Conservation (phyloP, 2,329 filamentous ascomycete genomes). For the Apiospora rasikravindrae region DNA sequence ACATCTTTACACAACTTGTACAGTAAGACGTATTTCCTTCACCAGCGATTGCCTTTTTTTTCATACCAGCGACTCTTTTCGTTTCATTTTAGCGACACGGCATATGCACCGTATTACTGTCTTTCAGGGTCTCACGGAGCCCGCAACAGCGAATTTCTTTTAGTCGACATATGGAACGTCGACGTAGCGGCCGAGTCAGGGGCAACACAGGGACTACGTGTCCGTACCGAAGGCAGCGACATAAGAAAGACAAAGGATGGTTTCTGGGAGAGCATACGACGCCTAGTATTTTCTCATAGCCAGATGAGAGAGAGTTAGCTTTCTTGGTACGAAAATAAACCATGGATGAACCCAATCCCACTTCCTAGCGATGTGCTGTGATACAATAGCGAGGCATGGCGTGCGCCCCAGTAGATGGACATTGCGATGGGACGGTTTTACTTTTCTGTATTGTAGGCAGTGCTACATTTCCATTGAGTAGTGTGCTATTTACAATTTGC, state of each 20-base stretch:
- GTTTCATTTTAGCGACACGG: not conserved
- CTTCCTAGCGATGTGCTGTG: too few relatives aligned
- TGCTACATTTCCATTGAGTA: not conserved
- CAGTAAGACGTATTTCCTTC: slow-evolving; percentile 1
- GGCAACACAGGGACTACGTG: not conserved
- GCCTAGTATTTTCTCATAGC: not conserved
- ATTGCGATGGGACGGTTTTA: not conserved
- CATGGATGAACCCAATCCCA: not conserved
- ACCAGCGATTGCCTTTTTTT: not conserved
- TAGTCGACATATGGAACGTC: not conserved
- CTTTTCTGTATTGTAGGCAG: not conserved
- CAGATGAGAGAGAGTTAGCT: not conserved
- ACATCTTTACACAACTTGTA: slow-evolving; percentile 5
- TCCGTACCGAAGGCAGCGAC: not conserved
- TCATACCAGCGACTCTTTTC: not conserved
- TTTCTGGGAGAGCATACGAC: not conserved
- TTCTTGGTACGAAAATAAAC: not conserved
- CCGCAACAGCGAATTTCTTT: not conserved
- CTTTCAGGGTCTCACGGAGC: not conserved
- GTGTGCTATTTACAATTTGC: not conserved
- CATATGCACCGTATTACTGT: too few relatives aligned
- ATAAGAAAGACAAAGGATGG: not conserved
- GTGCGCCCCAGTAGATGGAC: too few relatives aligned
- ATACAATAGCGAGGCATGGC: not conserved
- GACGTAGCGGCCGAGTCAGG: not conserved